Evolutionary conservation across 495 filamentous ascomycete species (phyloP), one percentile per base, ranked within the genome.

Genomic region (Penicillium paradoxum): DNA sequence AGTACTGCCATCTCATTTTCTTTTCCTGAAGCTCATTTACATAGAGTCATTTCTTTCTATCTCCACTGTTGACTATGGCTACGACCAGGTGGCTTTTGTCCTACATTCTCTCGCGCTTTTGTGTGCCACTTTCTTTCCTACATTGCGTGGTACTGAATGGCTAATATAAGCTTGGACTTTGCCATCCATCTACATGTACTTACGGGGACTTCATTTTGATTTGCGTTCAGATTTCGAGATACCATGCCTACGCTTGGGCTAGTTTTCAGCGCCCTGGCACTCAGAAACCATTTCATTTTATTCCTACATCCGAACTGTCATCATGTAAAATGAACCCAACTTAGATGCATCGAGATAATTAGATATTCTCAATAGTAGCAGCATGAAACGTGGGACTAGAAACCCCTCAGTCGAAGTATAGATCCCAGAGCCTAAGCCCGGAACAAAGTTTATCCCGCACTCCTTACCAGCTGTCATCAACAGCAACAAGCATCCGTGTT

Each of bases 401-500:
- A 27, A 37, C 7, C n/a, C n/a, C 34, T 49, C 24, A n/a, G 25
- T 45, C 25, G 25, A 33, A 45, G 17, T 45, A 53, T 55, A 55
- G 45, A 34, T 51, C 22, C 24, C 5, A 44, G 21, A 19, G 15
- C 25, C 38, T 44, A 34, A 25, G 17, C 21, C 27, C 62, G 59
- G 59, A 65, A 57, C 32, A 64, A 57, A 18, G 53, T 61, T 64
- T 29, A 60, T 61, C 60, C 57, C 52, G 30, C 37, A 29, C 50
- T 57, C 58, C 60, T 66, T 64, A 60, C 62, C 55, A 66, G 61
- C 57, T 66, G 63, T 58, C 63, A 66, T 64, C 64, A 67, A 63
- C 58, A 66, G 49, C 57, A 55, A 42, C 42, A 45, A 45, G 46
- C 46, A 49, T 39, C 33, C 59, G 54, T 65, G 59, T 65, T 60